A percentile compares a stretch with the other conserved stretches of the same genome.
Evolutionary conservation across 139 green algal genomes (phyloP).

Genomic region (Tetraselmis striata): DNA sequence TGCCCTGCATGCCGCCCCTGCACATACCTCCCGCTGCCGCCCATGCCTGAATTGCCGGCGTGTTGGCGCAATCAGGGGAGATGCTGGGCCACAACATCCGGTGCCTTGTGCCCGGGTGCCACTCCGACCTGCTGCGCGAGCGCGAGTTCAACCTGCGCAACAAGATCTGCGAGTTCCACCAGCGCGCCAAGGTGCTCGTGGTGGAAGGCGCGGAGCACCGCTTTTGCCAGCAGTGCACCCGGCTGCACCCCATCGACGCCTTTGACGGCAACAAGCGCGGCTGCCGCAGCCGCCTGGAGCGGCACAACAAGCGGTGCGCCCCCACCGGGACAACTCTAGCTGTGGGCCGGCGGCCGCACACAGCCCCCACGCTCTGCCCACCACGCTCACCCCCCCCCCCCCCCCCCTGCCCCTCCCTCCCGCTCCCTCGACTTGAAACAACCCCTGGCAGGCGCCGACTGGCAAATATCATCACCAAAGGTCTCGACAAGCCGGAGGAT

Average conservation of each 20-base stretch:
- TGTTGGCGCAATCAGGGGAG: neutral
- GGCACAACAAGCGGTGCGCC: constrained; percentile 59
- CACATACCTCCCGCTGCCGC: too few species aligned
- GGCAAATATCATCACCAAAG: neutral
- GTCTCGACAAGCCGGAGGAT: neutral
- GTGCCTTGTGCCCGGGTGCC: constrained; percentile 68
- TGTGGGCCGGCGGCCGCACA: too few species aligned
- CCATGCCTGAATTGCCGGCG: too few species aligned
- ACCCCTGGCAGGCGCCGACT: neutral
- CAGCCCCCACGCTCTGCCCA: too few species aligned
- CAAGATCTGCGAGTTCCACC: constrained; percentile 74
- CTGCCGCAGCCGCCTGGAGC: constrained; percentile 41
- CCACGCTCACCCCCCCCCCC: too few species aligned
- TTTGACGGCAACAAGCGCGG: constrained; percentile 39
- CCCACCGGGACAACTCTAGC: too few species aligned
- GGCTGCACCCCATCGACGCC: constrained; percentile 23
- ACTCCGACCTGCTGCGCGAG: constrained; percentile 41
- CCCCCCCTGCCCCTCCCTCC: too few species aligned
- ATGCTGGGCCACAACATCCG: neutral
- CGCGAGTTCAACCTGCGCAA: constrained; percentile 73
- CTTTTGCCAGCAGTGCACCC: constrained; percentile 38
- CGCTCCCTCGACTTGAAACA: too few species aligned
- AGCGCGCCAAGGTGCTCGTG: constrained; percentile 31
- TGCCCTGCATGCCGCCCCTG: too few species aligned
- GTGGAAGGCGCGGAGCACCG: constrained; percentile 21